These are phyloP conservation scores for Sporothrix variecibatus DNA, from an alignment of 2,329 filamentous ascomycete species.

Conservation along the genomic window DNA sequence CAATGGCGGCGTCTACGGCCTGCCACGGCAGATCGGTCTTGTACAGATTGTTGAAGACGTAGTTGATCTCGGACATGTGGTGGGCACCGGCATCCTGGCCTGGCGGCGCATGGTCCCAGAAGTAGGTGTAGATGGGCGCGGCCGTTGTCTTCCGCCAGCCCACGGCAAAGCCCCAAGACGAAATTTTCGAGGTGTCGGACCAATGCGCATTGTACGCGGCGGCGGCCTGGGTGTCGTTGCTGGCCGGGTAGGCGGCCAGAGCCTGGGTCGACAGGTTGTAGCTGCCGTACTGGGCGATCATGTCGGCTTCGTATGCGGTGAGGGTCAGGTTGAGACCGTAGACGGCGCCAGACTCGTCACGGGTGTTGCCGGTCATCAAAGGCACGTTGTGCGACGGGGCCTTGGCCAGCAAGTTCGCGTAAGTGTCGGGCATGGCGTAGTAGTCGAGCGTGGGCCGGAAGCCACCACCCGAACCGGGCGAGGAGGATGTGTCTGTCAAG, in stretches of 20 bases:
- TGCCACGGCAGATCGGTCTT: not conserved
- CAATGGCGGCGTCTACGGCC: not conserved
- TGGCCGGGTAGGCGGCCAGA: not conserved
- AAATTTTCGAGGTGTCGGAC: not conserved
- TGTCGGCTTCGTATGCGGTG: not conserved
- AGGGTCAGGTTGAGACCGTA: not conserved
- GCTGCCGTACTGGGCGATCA: not conserved
- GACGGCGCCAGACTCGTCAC: not conserved
- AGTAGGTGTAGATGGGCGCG: not conserved
- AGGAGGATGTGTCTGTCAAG: not conserved
- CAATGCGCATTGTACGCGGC: conserved; percentile 1
- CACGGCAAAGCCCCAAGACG: not conserved
- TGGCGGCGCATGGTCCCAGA: conserved; percentile 8
- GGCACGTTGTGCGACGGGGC: not conserved
- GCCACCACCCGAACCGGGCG: not conserved
- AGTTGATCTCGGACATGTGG: conserved; percentile 10
- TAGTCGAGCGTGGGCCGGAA: not conserved
- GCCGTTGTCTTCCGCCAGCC: not conserved
- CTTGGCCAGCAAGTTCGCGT: not conserved
- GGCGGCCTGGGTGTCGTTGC: not conserved
- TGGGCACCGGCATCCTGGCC: not conserved
- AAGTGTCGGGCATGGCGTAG: not conserved
- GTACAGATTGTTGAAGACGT: conserved; percentile 4
- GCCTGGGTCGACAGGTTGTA: not conserved
- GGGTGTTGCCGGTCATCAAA: not conserved